A percentile compares a stretch with the other conserved stretches of the same genome.
These are phyloP conservation scores for Talaromyces pinophilus DNA, from an alignment of 2,329 filamentous ascomycete species.

Conservation along the genomic window DNA sequence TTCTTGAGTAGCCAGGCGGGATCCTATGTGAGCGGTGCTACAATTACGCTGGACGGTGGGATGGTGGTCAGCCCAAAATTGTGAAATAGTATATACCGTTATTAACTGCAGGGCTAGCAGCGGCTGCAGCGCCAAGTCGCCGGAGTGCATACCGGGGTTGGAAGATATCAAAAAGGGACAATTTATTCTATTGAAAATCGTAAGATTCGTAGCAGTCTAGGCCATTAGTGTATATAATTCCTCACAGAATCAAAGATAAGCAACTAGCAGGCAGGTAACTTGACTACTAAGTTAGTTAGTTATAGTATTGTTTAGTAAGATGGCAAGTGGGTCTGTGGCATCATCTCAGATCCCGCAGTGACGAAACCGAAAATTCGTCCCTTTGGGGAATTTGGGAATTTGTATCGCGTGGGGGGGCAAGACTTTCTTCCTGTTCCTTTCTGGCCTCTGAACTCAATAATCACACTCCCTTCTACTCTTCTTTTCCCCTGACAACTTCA, in stretches of 20 bases:
- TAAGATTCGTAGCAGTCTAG: not conserved
- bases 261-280: no score
- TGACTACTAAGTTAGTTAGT: no score
- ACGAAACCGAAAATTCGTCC: slow-evolving; percentile 14
- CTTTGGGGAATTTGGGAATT: not conserved
- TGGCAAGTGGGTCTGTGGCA: slow-evolving; percentile 11
- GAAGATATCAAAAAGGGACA: not conserved
- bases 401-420: not conserved
- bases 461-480: not conserved
- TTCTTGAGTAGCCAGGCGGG: slow-evolving; percentile 70
- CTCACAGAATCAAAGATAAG: not conserved
- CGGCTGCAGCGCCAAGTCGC: not conserved
- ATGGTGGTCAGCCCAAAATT: slow-evolving; percentile 44
- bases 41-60: slow-evolving; percentile 64
- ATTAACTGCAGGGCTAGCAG: not conserved
- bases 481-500: no score
- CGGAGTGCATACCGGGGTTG: not conserved
- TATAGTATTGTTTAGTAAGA: no score
- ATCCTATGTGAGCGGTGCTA: slow-evolving; percentile 65
- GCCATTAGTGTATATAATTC: not conserved
- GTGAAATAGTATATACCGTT: slow-evolving; percentile 29
- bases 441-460: not conserved
- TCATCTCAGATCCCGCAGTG: slow-evolving; percentile 18
- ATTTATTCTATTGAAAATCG: not conserved
- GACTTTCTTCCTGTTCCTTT: not conserved